These are phyloP conservation scores for Pleoardoris graminearum DNA, from an alignment of 2,329 filamentous ascomycete genomes.

Conservation along the genomic window DNA sequence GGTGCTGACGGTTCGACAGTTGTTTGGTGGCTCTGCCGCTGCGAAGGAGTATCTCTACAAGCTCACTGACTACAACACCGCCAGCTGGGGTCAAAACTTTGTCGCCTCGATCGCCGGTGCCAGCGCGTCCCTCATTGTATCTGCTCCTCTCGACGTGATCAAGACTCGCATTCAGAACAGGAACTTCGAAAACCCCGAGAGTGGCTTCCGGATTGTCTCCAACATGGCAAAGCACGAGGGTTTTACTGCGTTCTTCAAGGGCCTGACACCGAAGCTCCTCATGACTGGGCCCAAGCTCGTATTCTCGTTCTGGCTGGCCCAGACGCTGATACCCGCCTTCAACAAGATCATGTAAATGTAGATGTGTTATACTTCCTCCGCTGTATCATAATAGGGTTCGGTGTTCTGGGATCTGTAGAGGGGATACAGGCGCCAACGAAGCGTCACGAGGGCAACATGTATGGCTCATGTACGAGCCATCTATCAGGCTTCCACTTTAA, in stretches of 20 bases:
- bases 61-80: constrained; percentile 92
- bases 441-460: constrained; percentile 20
- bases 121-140: constrained; percentile 91
- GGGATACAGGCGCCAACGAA: constrained; percentile 16
- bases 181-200: constrained; percentile 98
- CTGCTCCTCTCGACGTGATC: constrained; percentile 97
- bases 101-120: constrained; percentile 94
- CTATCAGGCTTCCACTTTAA: constrained; percentile 18
- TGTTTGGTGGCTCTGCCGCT: constrained; percentile 96
- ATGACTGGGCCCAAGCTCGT: constrained; percentile 99
- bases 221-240: constrained; percentile 96
- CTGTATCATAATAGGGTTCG: constrained; percentile 34
- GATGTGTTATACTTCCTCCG: constrained; percentile 16
- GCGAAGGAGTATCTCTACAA: constrained; percentile 95
- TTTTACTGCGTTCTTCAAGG: constrained; percentile 90
- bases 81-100: constrained; percentile 94
- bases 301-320: constrained; percentile 99
- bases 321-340: constrained; percentile 95
- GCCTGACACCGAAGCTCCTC: constrained; percentile 91
- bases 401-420: constrained; percentile 14
- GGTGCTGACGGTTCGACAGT: constrained; percentile 54
- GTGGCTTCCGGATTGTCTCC: constrained; percentile 84
- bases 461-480: constrained; percentile 11
- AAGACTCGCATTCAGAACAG: constrained; percentile 98
- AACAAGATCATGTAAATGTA: constrained; percentile 62